Conservation (phyloP, 2,329 filamentous ascomycete genomes). For the Stachybotrys elegans region DNA sequence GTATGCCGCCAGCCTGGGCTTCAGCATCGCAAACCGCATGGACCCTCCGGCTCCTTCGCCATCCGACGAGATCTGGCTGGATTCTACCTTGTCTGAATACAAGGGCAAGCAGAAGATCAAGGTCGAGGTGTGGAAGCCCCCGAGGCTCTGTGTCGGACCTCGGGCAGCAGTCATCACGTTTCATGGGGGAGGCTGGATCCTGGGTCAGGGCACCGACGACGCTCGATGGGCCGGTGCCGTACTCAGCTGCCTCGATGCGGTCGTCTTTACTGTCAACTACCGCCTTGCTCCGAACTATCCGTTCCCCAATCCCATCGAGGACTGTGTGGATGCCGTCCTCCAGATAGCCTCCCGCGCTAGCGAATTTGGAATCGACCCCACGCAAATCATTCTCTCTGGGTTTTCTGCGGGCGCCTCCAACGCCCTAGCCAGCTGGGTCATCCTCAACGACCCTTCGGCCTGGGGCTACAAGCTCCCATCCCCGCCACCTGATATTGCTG, state of each 20-base stretch:
- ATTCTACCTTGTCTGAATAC: conserved; percentile 34
- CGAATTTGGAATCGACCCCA: conserved; percentile 52
- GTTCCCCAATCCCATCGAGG: conserved; percentile 61
- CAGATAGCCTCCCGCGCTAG: conserved; percentile 52
- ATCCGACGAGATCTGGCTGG: conserved; percentile 33
- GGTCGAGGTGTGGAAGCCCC: conserved; percentile 42
- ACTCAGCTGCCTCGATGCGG: conserved; percentile 44
- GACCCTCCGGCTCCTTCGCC: conserved; percentile 33
- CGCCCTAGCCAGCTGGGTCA: conserved; percentile 41
- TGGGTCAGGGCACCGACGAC: conserved; percentile 59
- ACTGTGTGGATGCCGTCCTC: conserved; percentile 59
- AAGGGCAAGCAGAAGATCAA: conserved; percentile 34
- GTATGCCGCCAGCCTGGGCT: conserved; percentile 37
- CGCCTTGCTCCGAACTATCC: conserved; percentile 61
- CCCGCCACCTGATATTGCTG: conserved; percentile 44
- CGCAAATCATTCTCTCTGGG: conserved; percentile 53
- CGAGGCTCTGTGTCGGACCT: conserved; percentile 23
- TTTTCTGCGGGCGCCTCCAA: conserved; percentile 60
- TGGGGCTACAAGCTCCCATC: conserved; percentile 32
- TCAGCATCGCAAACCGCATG: conserved; percentile 35
- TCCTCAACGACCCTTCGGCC: conserved; percentile 37
- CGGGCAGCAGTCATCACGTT: conserved; percentile 59
- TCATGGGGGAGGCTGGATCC: conserved; percentile 63
- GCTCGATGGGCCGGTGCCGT: conserved; percentile 54
- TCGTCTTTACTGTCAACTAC: conserved; percentile 63